Base-by-base conservation (phyloP, 1,284 basidiomycete species). In the Pterula multifida region DNA sequence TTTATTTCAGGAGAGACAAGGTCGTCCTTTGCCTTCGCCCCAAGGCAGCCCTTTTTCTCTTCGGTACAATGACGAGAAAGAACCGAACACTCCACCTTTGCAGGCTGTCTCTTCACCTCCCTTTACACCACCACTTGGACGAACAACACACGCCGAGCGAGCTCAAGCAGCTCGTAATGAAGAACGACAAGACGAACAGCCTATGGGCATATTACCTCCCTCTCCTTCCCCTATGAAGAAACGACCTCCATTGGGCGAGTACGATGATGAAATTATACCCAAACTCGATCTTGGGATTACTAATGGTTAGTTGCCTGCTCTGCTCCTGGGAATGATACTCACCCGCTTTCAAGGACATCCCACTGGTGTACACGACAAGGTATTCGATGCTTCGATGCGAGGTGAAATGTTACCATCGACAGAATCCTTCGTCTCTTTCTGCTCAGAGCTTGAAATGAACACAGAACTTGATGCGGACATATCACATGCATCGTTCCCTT, bases 161-260 rank as follows among this genome's bases (percentile, higher is more conserved):
- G 54, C 63, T 11, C 65, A 57, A 28, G 63, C 69, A 45, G 67
- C 68, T 2, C 65, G 63, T 49, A 63, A 65, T 47, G 66, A 67
- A 36, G 64, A 65, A n/a, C 59, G 63, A 21, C 67, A 66, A 32
- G 62, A 68, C 2, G 71, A 73, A 11, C 65, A 65, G 26, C 72
- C 76, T 54, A 65, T 76, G 4, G 62, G 63, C 17, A 70, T 72
- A 65, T 65, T 82, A 11, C 79, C 81, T n/a, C 71, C 70, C 0
- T 81, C 77, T 25, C 79, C 82, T 0, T 81, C 79, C 1, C 79
- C 78, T 1, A 65, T 71, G 50, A 81, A 78, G 56, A 51, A 12
- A 12, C 35, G 50, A 19, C 53, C 46, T 17, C 54, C 39, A 21
- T 50, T 58, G 32, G 55, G 58, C 1, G 50, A 54, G 1, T 59